Base-by-base conservation (phyloP, 2,329 filamentous ascomycete genomes). In the Penicillium thymicola region DNA sequence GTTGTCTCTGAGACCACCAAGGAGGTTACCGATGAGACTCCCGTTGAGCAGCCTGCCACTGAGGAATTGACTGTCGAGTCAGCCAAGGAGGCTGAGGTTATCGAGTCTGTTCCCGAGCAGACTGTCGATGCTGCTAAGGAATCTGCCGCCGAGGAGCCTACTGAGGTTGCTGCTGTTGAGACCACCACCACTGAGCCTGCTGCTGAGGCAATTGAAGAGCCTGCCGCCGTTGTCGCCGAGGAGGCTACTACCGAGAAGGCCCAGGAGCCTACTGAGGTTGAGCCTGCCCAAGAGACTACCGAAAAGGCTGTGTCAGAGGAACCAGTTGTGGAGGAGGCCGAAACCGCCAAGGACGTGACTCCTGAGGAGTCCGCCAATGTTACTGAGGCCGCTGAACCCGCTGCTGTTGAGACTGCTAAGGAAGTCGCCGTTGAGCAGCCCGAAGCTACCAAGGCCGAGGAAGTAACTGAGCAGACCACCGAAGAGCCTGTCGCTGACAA, bases 401-500 rank as follows among this genome's bases (percentile, higher is more conserved):
- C 21, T 21, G 21, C 21, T 21, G 21, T 21, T 21, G 21, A 54
- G 18, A 21, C 40, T 45, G 11, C 55, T 5, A 28, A 51, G 18
- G 50, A 51, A 23, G 53, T 47, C 10, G 45, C 43, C 13, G 34
- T 37, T 25, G 47, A 55, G 34, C 18, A 57, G 18, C 37, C 60
- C 2, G 44, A 60, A 21, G 34, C 48, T 13, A 30, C 43, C 11
- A 52, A 50, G 44, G 13, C 43, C 0, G 52, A 59, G 46, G 55
- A 60, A 23, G 45, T 45, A 2, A 36, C 40, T 21, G 52, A 52
- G 48, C 16, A 50, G 45, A 46, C 42, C 13, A 18, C 23, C 14
- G 58, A 58, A 41, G 55, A 57, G 38, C 32, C 55, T 6, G 50
- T 42, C 4, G 25, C 55, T 51, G 58, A 55, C 23, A 43, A 57